These are phyloP conservation scores for Emericellopsis atlantica DNA, from an alignment of 2,329 filamentous ascomycete species.

Conservation along the genomic window DNA sequence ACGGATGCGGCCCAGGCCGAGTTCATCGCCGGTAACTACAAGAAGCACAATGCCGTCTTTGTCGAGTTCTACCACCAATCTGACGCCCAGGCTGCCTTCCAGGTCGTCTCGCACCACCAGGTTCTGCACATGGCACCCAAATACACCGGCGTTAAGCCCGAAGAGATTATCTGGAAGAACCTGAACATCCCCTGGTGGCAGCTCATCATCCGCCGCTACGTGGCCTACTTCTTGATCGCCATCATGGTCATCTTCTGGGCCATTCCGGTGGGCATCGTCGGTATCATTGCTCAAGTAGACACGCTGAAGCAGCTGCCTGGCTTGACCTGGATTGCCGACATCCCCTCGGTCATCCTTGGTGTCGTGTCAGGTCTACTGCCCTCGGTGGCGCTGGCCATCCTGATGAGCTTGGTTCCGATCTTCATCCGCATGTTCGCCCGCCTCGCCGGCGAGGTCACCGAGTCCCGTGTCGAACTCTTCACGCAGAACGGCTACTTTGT, in stretches of 20 bases:
- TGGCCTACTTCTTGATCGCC: conserved; percentile 52
- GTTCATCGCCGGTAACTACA: conserved; percentile 51
- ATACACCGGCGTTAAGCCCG: conserved; percentile 68
- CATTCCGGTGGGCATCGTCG: conserved; percentile 64
- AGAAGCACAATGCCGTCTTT: conserved; percentile 65
- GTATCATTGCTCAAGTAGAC: conserved; percentile 72
- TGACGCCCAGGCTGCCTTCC: conserved; percentile 75
- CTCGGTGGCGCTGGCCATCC: conserved; percentile 60
- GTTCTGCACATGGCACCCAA: conserved; percentile 75
- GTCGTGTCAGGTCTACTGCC: conserved; percentile 77
- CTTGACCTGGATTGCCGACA: conserved; percentile 58
- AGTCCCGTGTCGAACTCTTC: conserved; percentile 71
- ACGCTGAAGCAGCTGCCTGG: conserved; percentile 56
- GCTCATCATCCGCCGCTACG: conserved; percentile 54
- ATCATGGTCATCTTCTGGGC: conserved; percentile 79
- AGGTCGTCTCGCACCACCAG: conserved; percentile 70
- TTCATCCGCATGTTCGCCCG: conserved; percentile 58
- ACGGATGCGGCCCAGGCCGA: conserved; percentile 51
- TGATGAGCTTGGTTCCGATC: conserved; percentile 72
- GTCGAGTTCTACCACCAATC: conserved; percentile 78
- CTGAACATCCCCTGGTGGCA: conserved; percentile 60
- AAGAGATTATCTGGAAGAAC: conserved; percentile 79
- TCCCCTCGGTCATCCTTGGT: conserved; percentile 59
- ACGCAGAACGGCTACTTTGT: conserved; percentile 88
- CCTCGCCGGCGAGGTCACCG: conserved; percentile 64